Conservation (phyloP, 768 basidiomycete genomes). For the Leccinum barrowsii region DNA sequence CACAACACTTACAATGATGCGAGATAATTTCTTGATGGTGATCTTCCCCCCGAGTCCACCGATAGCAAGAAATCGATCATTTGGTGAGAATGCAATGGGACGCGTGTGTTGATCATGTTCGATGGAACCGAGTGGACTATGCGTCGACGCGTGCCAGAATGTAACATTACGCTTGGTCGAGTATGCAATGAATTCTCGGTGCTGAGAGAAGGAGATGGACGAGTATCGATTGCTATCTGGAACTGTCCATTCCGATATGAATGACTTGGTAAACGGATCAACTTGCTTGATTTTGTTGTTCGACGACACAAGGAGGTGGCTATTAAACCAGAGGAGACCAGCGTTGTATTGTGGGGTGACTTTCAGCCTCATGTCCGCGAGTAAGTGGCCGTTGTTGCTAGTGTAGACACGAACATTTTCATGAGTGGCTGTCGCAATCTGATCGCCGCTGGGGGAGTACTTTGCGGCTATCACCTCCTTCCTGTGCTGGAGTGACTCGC, state of each 20-base stretch:
- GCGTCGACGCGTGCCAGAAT: background rate
- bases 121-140: background rate
- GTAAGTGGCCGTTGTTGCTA: background rate
- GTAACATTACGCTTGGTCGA: background rate
- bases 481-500: background rate
- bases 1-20: background rate
- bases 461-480: background rate
- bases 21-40: background rate
- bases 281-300: background rate
- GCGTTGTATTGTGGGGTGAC: background rate
- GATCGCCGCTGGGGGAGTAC: background rate
- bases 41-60: background rate
- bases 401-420: background rate
- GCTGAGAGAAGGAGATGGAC: background rate
- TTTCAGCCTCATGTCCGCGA: background rate
- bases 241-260: background rate
- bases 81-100: background rate
- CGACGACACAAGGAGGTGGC: background rate
- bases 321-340: background rate
- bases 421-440: background rate
- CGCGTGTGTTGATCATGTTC: background rate
- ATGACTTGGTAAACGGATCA: background rate
- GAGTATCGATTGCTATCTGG: background rate
- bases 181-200: background rate
- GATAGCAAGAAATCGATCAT: background rate